A percentile compares a stretch with the other conserved stretches of the same genome.
These are phyloP conservation scores for Fraxinus sp. DNA, from an alignment of 305 asterid genomes.

Conservation along the genomic window DNA sequence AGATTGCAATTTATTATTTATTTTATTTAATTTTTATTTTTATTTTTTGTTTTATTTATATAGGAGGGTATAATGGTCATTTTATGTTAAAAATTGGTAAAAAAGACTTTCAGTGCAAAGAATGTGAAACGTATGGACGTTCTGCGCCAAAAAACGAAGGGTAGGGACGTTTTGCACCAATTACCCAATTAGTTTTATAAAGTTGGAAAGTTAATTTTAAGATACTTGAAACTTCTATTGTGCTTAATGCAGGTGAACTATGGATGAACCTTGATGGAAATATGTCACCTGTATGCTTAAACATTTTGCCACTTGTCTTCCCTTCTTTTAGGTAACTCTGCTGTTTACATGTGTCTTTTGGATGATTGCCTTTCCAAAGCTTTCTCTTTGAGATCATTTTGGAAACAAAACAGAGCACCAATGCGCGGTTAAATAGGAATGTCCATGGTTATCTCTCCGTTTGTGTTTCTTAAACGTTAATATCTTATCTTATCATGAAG, in stretches of 20 bases:
- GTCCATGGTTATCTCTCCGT: not conserved
- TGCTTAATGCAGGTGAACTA: conserved; percentile 61
- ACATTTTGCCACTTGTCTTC: conserved; percentile 69
- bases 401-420: not conserved
- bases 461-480: conserved; percentile 2
- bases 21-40: too few species aligned
- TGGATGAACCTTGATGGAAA: conserved; percentile 96
- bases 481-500: not conserved
- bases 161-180: too few species aligned
- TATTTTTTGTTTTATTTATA: too few species aligned
- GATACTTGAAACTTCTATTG: conserved; percentile 12
- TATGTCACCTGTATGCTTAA: conserved; percentile 84
- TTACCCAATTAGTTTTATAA: not conserved
- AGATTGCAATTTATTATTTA: too few species aligned
- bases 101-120: too few species aligned
- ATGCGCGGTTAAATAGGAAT: not conserved
- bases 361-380: not conserved
- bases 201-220: conserved; percentile 3
- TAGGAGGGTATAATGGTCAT: too few species aligned
- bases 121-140: too few species aligned
- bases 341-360: not conserved
- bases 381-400: not conserved
- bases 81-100: too few species aligned
- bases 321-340: conserved; percentile 56
- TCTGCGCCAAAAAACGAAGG: too few species aligned